Conservation (phyloP, 1,139 yeast genomes). For the Lodderomyces pseudojiufengensis region DNA sequence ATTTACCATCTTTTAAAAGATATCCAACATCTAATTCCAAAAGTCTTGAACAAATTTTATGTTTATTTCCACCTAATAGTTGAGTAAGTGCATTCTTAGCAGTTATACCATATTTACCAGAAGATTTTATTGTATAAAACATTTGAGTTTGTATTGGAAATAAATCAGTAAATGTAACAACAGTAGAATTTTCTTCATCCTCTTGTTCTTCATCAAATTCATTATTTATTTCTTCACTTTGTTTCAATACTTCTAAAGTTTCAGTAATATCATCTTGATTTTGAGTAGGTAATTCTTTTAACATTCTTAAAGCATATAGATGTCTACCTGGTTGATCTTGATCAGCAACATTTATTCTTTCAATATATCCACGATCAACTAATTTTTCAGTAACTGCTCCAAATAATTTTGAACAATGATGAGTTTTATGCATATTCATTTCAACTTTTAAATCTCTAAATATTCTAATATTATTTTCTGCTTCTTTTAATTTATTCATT, state of each 20-base stretch:
- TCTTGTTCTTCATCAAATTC: conserved; percentile 12
- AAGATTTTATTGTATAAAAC: conserved; percentile 40
- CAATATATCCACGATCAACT: conserved; percentile 50
- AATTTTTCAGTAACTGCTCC: conserved; percentile 50
- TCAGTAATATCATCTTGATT: conserved; percentile 16
- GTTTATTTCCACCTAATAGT: conserved; percentile 53
- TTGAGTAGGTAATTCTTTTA: conserved; percentile 49
- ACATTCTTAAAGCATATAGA: conserved; percentile 57
- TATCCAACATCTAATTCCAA: conserved; percentile 45
- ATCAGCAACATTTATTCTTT: conserved; percentile 38
- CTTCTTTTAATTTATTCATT: conserved; percentile 53
- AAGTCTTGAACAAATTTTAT: conserved; percentile 46
- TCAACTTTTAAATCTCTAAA: conserved; percentile 63
- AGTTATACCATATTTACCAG: conserved; percentile 49
- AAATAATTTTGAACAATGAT: conserved; percentile 42
- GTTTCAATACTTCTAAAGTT: no score
- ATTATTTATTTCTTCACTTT: not conserved
- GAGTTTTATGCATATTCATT: conserved; percentile 52
- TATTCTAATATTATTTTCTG: conserved; percentile 68
- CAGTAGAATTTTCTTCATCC: conserved; percentile 10
- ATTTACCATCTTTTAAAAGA: conserved; percentile 22
- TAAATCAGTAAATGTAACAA: conserved; percentile 40
- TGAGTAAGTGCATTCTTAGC: conserved; percentile 46
- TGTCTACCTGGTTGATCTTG: conserved; percentile 18
- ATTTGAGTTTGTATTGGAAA: conserved; percentile 66